A percentile compares a stretch with the other conserved stretches of the same genome.
Conservation (phyloP, 805 yeast genomes). For the Zygotorulaspora danielsina region DNA sequence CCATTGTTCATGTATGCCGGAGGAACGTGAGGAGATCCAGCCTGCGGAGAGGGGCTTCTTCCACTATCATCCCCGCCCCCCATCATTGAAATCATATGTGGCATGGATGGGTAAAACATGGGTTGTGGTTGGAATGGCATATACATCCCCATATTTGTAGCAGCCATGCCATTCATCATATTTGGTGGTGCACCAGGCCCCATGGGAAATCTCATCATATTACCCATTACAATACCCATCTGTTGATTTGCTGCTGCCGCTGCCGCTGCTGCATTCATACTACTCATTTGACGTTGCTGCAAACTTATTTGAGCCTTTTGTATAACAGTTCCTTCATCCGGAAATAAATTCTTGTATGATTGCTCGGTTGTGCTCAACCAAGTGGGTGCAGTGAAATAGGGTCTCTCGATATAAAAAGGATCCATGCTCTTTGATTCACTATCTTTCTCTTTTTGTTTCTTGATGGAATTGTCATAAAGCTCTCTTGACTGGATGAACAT, state of each 20-base stretch:
- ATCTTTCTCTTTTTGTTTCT: constrained; percentile 28
- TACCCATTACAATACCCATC: constrained; percentile 29
- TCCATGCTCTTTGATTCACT: constrained; percentile 25
- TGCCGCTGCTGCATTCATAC: constrained; percentile 22
- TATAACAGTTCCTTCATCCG: constrained; percentile 36
- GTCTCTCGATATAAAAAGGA: constrained; percentile 49
- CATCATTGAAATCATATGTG: constrained; percentile 32
- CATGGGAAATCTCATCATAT: constrained; percentile 33
- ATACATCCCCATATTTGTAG: constrained; percentile 30
- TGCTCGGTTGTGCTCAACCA: constrained; percentile 62
- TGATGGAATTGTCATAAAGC: constrained; percentile 32
- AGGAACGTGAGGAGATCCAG: constrained; percentile 28
- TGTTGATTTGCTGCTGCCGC: constrained; percentile 24
- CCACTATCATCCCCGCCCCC: constrained; percentile 21
- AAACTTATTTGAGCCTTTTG: constrained; percentile 31
- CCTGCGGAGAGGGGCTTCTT: constrained; percentile 25
- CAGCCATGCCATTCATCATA: constrained; percentile 28
- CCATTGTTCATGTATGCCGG: constrained; percentile 27
- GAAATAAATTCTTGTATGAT: constrained; percentile 50
- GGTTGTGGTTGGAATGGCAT: constrained; percentile 37
- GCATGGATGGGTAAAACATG: constrained; percentile 33
- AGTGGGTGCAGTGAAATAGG: constrained; percentile 72
- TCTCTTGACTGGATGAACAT: constrained; percentile 47
- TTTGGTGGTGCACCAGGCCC: constrained; percentile 22
- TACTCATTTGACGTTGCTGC: constrained; percentile 34